Conservation (phyloP, 2,329 filamentous ascomycete genomes). For the Colletotrichum filicis region DNA sequence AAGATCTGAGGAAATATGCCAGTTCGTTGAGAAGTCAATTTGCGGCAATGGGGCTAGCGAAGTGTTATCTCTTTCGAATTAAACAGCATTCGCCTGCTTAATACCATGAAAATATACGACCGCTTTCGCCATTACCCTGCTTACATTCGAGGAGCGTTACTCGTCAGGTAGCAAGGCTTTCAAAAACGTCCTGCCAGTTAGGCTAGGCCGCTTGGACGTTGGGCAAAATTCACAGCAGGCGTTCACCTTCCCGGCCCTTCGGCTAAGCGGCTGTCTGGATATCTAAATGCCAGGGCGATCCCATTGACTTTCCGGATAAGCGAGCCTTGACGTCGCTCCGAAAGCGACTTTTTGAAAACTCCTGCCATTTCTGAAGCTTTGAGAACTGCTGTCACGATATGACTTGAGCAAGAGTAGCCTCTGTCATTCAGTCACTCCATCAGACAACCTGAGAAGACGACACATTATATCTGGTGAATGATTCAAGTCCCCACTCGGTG, state of each 20-base stretch:
- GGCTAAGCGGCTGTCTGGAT: neutral
- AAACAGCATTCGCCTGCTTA: neutral
- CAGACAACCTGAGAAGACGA: neutral
- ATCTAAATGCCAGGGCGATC: neutral
- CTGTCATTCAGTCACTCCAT: neutral
- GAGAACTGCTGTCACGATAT: neutral
- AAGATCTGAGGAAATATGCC: neutral
- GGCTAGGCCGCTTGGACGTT: neutral
- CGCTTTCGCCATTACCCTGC: neutral
- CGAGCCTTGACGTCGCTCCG: neutral
- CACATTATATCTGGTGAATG: neutral
- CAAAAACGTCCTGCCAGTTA: neutral
- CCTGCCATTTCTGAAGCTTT: neutral
- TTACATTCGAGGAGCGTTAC: neutral
- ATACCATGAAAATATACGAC: neutral
- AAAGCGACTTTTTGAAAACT: neutral
- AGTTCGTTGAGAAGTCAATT: neutral
- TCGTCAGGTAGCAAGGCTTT: neutral
- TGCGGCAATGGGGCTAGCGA: neutral
- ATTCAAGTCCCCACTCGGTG: neutral
- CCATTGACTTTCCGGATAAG: neutral
- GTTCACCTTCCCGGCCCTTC: neutral
- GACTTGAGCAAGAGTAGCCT: neutral
- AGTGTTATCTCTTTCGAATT: neutral
- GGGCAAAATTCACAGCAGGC: neutral